These are phyloP conservation scores for Cystobasidium sp. DNA, from an alignment of 1,284 basidiomycete species.

Conservation along the genomic window DNA sequence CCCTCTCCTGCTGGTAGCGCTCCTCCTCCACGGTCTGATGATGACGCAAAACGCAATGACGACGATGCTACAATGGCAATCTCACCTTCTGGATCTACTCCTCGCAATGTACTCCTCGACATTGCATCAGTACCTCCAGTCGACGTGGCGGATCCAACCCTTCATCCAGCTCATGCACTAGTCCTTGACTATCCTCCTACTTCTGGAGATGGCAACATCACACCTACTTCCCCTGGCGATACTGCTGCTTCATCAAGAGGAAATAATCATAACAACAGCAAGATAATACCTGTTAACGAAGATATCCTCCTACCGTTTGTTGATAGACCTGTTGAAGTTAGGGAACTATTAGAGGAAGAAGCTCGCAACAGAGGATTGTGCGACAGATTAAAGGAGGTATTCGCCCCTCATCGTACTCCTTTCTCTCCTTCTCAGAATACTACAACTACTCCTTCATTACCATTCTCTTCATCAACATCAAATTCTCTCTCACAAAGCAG, in stretches of 20 bases:
- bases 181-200: background rate
- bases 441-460: background rate
- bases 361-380: constrained; percentile 21
- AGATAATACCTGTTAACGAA: constrained; percentile 29
- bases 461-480: background rate
- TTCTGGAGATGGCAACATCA: background rate
- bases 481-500: background rate
- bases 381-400: constrained; percentile 20
- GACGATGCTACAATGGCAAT: background rate
- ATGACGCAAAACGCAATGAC: too few species aligned
- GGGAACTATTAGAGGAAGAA: constrained; percentile 24
- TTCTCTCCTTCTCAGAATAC: background rate
- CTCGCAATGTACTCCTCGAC: background rate
- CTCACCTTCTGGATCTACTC: constrained; percentile 1
- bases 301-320: constrained; percentile 39
- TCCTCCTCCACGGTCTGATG: too few species aligned
- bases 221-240: background rate
- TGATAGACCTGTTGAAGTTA: constrained; percentile 24
- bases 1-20: too few species aligned
- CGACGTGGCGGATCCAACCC: constrained; percentile 4
- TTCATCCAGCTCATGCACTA: constrained; percentile 1
- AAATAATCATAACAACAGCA: background rate
- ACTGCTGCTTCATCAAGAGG: background rate
- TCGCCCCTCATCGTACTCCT: constrained; percentile 15
- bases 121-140: constrained; percentile 11